These are phyloP conservation scores for Fusarium chlamydosporum DNA, from an alignment of 2,329 filamentous ascomycete genomes.

Conservation along the genomic window DNA sequence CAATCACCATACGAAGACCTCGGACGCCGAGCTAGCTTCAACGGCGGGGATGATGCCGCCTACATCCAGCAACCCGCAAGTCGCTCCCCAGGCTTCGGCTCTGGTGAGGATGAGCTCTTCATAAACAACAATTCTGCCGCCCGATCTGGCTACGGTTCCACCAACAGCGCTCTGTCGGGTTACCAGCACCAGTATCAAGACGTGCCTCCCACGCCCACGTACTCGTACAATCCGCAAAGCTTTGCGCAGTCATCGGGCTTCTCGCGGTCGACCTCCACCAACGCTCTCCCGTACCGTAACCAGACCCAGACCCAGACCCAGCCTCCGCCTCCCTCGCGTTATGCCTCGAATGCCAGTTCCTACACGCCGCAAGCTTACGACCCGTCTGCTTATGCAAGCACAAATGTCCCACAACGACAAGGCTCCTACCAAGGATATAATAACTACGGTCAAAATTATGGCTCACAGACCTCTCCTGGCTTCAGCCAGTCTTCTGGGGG, in stretches of 20 bases:
- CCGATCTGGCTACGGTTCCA: slow-evolving; percentile 60
- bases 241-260: slow-evolving; percentile 62
- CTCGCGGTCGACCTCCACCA: slow-evolving; percentile 66
- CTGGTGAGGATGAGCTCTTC: slow-evolving; percentile 73
- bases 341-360: slow-evolving; percentile 56
- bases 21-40: slow-evolving; percentile 77
- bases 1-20: slow-evolving; percentile 54
- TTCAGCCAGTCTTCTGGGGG: slow-evolving; percentile 55
- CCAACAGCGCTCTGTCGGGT: slow-evolving; percentile 63
- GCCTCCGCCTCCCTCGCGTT: slow-evolving; percentile 57
- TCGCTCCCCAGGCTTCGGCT: slow-evolving; percentile 43
- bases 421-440: slow-evolving; percentile 65
- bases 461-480: slow-evolving; percentile 54
- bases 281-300: slow-evolving; percentile 65
- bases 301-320: slow-evolving; percentile 43
- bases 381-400: slow-evolving; percentile 70
- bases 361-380: slow-evolving; percentile 71
- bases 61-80: slow-evolving; percentile 61
- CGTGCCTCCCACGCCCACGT: slow-evolving; percentile 62
- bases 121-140: slow-evolving; percentile 62
- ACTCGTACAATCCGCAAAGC: slow-evolving; percentile 79
- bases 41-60: slow-evolving; percentile 78
- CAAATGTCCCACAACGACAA: slow-evolving; percentile 64
- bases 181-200: slow-evolving; percentile 68
- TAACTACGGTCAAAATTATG: slow-evolving; percentile 61